Conservation (phyloP, 176 grass and related monocot species). For the Eragrostis curvula region DNA sequence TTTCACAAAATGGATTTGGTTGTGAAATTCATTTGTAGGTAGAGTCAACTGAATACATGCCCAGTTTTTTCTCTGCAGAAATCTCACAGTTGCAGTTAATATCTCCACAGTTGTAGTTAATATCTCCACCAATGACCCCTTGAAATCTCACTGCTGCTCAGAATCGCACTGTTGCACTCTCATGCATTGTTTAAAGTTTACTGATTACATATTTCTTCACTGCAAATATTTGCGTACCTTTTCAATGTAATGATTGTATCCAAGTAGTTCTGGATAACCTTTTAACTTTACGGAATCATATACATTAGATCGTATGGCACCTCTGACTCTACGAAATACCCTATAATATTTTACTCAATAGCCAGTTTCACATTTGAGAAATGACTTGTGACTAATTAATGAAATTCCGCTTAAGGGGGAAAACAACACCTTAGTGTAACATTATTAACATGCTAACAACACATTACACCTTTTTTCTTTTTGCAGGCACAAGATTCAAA, state of each 20-base stretch:
- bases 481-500: constrained; percentile 43
- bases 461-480: constrained; percentile 40
- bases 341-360: constrained; percentile 1
- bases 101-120: background rate
- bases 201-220: too few species aligned
- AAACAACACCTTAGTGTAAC: constrained; percentile 19
- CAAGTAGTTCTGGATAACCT: background rate
- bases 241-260: background rate
- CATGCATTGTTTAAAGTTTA: background rate
- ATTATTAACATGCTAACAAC: constrained; percentile 49
- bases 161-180: background rate
- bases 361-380: constrained; percentile 4
- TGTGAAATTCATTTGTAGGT: background rate
- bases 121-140: too few species aligned
- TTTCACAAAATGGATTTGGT: background rate
- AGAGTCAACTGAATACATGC: background rate
- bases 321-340: constrained; percentile 2
- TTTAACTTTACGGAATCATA: background rate
- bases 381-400: constrained; percentile 32
- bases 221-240: background rate
- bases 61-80: background rate
- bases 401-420: constrained; percentile 21
- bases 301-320: background rate
- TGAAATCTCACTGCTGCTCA: too few species aligned
- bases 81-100: background rate